These are phyloP conservation scores for Daldinia loculata DNA, from an alignment of 495 filamentous ascomycete species.

Conservation along the genomic window DNA sequence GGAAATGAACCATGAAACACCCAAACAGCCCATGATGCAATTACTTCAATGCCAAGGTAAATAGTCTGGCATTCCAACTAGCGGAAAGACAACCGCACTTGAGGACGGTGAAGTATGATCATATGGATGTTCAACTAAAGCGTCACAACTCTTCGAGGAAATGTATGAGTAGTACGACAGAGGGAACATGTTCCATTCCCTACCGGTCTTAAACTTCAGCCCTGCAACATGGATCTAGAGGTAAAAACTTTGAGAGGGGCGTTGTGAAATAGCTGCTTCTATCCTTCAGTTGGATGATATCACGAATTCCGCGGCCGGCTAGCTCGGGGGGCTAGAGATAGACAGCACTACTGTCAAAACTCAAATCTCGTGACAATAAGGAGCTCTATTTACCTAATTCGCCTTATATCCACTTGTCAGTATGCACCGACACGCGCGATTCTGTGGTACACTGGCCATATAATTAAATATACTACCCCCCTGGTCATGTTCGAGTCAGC, in stretches of 20 bases:
- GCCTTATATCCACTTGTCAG: neutral
- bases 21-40: neutral
- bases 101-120: neutral
- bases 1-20: neutral
- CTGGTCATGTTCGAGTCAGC: constrained; percentile 2
- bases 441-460: neutral
- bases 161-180: neutral
- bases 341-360: constrained; percentile 5
- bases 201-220: too few relatives aligned
- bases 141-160: neutral
- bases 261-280: neutral
- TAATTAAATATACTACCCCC: neutral
- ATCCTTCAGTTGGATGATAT: constrained; percentile 20
- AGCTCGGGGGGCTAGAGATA: constrained; percentile 1
- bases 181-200: neutral
- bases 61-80: neutral
- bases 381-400: neutral
- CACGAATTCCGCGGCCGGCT: constrained; percentile 10
- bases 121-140: neutral
- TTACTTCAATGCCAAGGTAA: neutral
- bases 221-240: neutral
- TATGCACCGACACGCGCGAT: neutral
- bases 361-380: constrained; percentile 15
- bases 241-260: neutral
- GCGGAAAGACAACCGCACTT: neutral